Base-by-base conservation (phyloP, 2,329 filamentous ascomycete species). In the Fusarium euwallaceae region DNA sequence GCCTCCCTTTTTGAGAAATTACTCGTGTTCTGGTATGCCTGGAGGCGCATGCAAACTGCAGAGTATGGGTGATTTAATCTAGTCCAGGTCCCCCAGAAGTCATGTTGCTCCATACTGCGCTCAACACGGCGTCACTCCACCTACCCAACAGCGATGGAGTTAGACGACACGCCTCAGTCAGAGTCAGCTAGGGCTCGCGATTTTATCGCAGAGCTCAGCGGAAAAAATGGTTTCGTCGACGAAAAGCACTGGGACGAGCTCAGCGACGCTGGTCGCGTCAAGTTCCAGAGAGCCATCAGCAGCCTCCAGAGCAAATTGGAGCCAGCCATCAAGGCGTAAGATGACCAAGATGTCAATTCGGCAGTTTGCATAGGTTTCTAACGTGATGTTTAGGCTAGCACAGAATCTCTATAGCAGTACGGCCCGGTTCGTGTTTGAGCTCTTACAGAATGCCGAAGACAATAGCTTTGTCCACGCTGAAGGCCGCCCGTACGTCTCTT, bases 361-460 rank as follows among this genome's bases (percentile, higher is more conserved):
- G 27, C 27, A 27, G 27, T 27, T 27, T 27, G 27, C 1, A 22
- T 22, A 22, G 22, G 22, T 22, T 20, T 6, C 61, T 64, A 41
- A 56, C 36, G 7, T n/a, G 8, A 4, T 39, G 10, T 27, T 27
- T 4, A 72, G 69, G 2, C 29, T 66, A 4, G 59, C 64, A 1
- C 59, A 55, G 39, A 59, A 37, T 11, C 58, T 67, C 4, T 66
- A 71, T 24, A 66, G 48, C 0, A 69, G 61, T 16, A 58, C 61
- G 6, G 66, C 45, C 1, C 61, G 56, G 11, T 69, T 69, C 6
- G 48, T 71, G 20, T 66, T 66, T 48, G 67, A 72, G 14, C 51
- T 72, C 0, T 32, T 70, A 1, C 70, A 70, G 24, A 72, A 70
- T 51, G 70, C 70, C 1, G 70, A 72, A 14, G 63, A 66, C 32